Evolutionary conservation across 768 basidiomycete species (phyloP), one percentile per base, ranked within the genome.

Genomic region (Leucogyrophana mollusca): DNA sequence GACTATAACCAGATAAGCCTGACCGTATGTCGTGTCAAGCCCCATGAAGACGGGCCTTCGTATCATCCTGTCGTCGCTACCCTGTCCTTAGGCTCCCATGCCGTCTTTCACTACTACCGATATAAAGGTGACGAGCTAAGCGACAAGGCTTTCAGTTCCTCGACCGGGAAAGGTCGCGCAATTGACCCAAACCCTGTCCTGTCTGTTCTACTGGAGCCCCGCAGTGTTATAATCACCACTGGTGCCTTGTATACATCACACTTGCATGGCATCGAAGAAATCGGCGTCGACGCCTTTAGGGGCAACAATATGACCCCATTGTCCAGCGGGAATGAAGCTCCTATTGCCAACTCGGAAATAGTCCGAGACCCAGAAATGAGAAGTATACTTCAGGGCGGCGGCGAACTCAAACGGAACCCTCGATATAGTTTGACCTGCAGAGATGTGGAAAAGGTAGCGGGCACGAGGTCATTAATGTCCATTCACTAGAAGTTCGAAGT

Each of bases 51-150:
- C 62, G 93, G 94, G 0, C 87, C 92, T 2, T 79, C 84, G 14
- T 97, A 95, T 67, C 71, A 83, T 57, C 90, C 94, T 0, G 81
- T 87, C 4, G 94, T 96, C 1, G 86, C 90, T 2, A 96, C 94
- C n/a, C 68, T 97, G 40, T 93, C 94, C 11, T 69, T 96, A 47
- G 85, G 86, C 34, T 88, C 90, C 2, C 90, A 94, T 62, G 72
- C 86, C 2, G 71, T 91, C 46, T 85, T 97, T 54, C 78, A 92
- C 65, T 89, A 95, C 60, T 90, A 90, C 59, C 74, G 73, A 43
- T 90, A 90, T 56, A 68, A 66, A 45, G 51, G 49, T n/a, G 34
- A 56, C 32, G 54, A 62, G 41, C 50, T 16, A 45, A 33, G 54
- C 57, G 45, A 40, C 45, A 27, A 18, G 35, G 4, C 34, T 27